A percentile compares a stretch with the other conserved stretches of the same genome.
These are phyloP conservation scores for Eremothecium cymbalariae DNA, from an alignment of 1,139 yeast species.

Conservation along the genomic window DNA sequence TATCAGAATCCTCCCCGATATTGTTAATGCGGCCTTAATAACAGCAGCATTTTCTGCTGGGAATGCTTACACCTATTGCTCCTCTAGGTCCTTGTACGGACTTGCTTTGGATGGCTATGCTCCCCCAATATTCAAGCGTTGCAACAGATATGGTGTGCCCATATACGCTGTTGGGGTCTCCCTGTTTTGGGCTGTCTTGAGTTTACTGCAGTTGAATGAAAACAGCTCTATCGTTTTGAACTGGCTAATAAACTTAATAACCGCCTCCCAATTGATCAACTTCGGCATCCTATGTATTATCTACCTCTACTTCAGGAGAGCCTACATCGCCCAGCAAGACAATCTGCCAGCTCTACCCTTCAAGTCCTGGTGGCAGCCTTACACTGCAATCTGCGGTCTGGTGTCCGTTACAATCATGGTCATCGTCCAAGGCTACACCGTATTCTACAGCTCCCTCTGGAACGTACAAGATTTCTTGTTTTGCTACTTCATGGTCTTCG, in stretches of 20 bases:
- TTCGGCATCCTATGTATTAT: constrained; percentile 57
- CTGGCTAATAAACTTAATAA: constrained; percentile 69
- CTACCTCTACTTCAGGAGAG: constrained; percentile 57
- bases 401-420: constrained; percentile 46
- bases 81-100: constrained; percentile 52
- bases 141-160: constrained; percentile 46
- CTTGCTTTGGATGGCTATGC: constrained; percentile 55
- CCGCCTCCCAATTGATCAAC: constrained; percentile 72
- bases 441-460: constrained; percentile 62
- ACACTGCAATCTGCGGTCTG: constrained; percentile 43
- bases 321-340: constrained; percentile 50
- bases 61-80: constrained; percentile 61
- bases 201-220: constrained; percentile 48
- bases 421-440: constrained; percentile 57
- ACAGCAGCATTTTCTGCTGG: constrained; percentile 67
- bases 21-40: constrained; percentile 54
- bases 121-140: constrained; percentile 44
- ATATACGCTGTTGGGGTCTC: constrained; percentile 40
- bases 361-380: constrained; percentile 50
- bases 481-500: constrained; percentile 58
- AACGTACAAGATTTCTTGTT: constrained; percentile 51
- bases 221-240: constrained; percentile 58
- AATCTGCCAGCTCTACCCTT: constrained; percentile 50
- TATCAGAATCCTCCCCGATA: constrained; percentile 49
- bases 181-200: constrained; percentile 37